A percentile compares a stretch with the other conserved stretches of the same genome.
Conservation (phyloP, 768 basidiomycete species). For the Amanita muscaria region DNA sequence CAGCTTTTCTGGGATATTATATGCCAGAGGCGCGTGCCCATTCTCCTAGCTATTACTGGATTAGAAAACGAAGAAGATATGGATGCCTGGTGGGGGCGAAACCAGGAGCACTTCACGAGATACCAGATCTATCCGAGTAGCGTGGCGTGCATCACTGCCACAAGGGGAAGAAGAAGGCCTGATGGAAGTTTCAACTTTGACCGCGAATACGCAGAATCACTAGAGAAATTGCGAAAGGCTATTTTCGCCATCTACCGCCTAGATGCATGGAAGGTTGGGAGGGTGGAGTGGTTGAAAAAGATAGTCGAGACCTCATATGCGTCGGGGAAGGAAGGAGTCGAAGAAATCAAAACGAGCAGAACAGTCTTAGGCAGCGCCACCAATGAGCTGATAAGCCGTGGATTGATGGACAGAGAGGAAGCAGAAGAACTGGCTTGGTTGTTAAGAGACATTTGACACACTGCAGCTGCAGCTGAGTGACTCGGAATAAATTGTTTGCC, state of each 20-base stretch:
- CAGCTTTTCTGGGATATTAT: slow-evolving; percentile 28
- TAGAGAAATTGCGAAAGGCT: slow-evolving; percentile 13
- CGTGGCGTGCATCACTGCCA: slow-evolving; percentile 32
- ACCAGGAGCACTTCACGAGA: slow-evolving; percentile 20
- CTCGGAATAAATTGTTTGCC: too few species aligned
- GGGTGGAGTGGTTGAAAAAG: slow-evolving; percentile 11
- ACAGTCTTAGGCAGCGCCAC: slow-evolving; percentile 9
- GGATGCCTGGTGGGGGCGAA: slow-evolving; percentile 26
- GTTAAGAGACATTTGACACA: not conserved
- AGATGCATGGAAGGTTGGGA: slow-evolving; percentile 9
- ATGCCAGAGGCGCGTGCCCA: slow-evolving; percentile 29
- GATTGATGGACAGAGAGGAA: slow-evolving; percentile 11
- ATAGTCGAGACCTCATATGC: slow-evolving; percentile 12
- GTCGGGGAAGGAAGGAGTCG: not conserved
- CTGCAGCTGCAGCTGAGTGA: too few species aligned
- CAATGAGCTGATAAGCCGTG: slow-evolving; percentile 8
- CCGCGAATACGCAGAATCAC: slow-evolving; percentile 26
- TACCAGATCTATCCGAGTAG: slow-evolving; percentile 23
- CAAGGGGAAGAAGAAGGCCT: slow-evolving; percentile 14
- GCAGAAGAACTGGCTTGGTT: not conserved
- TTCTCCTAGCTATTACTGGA: slow-evolving; percentile 29
- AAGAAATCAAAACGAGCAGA: slow-evolving; percentile 8
- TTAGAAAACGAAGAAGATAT: slow-evolving; percentile 24
- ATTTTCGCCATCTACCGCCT: slow-evolving; percentile 6
- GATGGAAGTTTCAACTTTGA: slow-evolving; percentile 12